phyloP scores from a whole-genome alignment of 768 basidiomycete species.

The Fistulinella prunicolor region DNA sequence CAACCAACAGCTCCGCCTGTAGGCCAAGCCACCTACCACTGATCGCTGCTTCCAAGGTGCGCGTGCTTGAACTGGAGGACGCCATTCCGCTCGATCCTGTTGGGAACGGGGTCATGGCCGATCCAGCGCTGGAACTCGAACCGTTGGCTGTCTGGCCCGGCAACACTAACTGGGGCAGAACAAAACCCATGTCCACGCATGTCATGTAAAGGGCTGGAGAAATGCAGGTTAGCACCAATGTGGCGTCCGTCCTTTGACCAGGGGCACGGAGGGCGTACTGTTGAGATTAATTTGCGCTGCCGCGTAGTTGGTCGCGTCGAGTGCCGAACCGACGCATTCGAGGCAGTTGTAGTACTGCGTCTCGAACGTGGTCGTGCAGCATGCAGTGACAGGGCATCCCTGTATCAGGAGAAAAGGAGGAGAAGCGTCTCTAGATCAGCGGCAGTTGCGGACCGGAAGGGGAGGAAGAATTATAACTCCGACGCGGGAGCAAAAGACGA shows the following conservation, averaged over 20 bases:
- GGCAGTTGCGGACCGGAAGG: background rate
- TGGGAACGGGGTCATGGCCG: background rate
- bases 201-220: conserved; percentile 22
- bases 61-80: background rate
- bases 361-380: conserved; percentile 42
- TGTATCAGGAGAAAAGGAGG: background rate
- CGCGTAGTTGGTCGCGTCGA: conserved; percentile 28
- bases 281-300: conserved; percentile 33
- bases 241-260: too few relatives aligned
- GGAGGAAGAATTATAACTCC: conserved; percentile 2
- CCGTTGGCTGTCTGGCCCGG: conserved; percentile 25
- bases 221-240: background rate
- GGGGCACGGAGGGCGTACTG: conserved; percentile 24
- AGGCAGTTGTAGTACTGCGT: conserved; percentile 41
- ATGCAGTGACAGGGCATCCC: conserved; percentile 31
- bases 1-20: background rate
- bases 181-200: conserved; percentile 26
- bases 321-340: conserved; percentile 34
- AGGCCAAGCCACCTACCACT: background rate
- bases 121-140: conserved; percentile 8
- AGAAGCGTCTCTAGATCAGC: background rate
- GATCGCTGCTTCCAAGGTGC: conserved; percentile 2
- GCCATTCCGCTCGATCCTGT: background rate
- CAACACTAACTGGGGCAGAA: conserved; percentile 20
- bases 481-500: background rate